A percentile compares a stretch with the other conserved stretches of the same genome.
These are phyloP conservation scores for Didymella exigua DNA, from an alignment of 2,329 filamentous ascomycete genomes.

Conservation along the genomic window DNA sequence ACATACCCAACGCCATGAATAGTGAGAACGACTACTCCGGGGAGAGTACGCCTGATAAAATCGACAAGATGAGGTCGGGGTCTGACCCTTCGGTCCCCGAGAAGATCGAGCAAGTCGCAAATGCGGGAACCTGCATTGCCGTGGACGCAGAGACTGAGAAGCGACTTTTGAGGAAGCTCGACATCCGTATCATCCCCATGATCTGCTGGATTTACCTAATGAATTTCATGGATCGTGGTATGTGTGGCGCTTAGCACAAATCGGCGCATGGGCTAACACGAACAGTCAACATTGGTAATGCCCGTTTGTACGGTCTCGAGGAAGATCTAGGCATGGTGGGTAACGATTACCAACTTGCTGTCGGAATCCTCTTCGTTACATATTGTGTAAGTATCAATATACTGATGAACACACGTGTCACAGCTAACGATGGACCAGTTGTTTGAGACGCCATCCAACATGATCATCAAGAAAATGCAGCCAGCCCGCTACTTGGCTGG, in stretches of 20 bases:
- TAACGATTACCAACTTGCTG: constrained; percentile 32
- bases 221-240: constrained; percentile 55
- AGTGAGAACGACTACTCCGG: constrained; percentile 1
- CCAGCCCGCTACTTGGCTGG: constrained; percentile 33
- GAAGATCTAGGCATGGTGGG: constrained; percentile 27
- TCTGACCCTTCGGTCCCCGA: constrained; percentile 18
- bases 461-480: constrained; percentile 53
- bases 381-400: constrained; percentile 31
- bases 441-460: constrained; percentile 55
- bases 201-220: constrained; percentile 62
- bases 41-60: constrained; percentile 15
- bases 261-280: not conserved
- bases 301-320: constrained; percentile 33
- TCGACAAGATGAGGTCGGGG: constrained; percentile 17
- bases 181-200: constrained; percentile 56
- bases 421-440: constrained; percentile 37
- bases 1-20: not conserved
- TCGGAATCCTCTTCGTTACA: constrained; percentile 33
- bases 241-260: not conserved
- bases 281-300: constrained; percentile 50
- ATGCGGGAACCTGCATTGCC: constrained; percentile 4
- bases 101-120: constrained; percentile 23
- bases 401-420: constrained; percentile 13
- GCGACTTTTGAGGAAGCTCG: constrained; percentile 56
- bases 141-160: constrained; percentile 55